These are phyloP conservation scores for Purshia tridentata DNA, from an alignment of 306 rosid genomes.

Conservation along the genomic window DNA sequence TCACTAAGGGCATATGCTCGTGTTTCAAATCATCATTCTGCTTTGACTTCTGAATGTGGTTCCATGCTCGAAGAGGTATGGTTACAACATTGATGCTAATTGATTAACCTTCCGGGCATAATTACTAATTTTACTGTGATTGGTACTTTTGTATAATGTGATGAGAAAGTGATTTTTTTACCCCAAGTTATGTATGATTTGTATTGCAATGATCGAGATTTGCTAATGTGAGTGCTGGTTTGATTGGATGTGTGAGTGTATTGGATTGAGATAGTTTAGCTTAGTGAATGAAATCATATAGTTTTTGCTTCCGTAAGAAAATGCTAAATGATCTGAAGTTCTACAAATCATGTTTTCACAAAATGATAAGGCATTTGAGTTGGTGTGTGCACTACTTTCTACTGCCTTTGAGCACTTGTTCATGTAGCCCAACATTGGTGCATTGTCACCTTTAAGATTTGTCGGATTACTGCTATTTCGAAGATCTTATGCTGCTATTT, in stretches of 20 bases:
- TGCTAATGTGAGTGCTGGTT: background rate
- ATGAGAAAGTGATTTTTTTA: background rate
- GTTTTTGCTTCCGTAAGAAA: too few relatives aligned
- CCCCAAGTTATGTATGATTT: background rate
- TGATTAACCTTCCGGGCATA: background rate
- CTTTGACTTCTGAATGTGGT: constrained; percentile 96
- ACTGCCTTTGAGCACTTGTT: too few relatives aligned
- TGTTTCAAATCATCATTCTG: constrained; percentile 76
- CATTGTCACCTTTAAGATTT: too few relatives aligned
- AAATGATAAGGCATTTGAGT: too few relatives aligned
- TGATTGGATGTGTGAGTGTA: background rate
- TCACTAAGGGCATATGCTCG: constrained; percentile 64
- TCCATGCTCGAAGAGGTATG: constrained; percentile 97
- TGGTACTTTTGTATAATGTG: background rate
- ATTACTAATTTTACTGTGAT: background rate
- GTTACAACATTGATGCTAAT: background rate
- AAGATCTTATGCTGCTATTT: too few relatives aligned
- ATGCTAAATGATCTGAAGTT: too few relatives aligned
- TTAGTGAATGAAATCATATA: too few relatives aligned
- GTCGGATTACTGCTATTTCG: too few relatives aligned
- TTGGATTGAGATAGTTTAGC: background rate
- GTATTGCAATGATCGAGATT: background rate
- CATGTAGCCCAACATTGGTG: too few relatives aligned
- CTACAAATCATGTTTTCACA: too few relatives aligned
- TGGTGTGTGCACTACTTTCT: too few relatives aligned